These are phyloP conservation scores for Prunus armeniaca DNA, from an alignment of 306 rosid species.

Conservation along the genomic window DNA sequence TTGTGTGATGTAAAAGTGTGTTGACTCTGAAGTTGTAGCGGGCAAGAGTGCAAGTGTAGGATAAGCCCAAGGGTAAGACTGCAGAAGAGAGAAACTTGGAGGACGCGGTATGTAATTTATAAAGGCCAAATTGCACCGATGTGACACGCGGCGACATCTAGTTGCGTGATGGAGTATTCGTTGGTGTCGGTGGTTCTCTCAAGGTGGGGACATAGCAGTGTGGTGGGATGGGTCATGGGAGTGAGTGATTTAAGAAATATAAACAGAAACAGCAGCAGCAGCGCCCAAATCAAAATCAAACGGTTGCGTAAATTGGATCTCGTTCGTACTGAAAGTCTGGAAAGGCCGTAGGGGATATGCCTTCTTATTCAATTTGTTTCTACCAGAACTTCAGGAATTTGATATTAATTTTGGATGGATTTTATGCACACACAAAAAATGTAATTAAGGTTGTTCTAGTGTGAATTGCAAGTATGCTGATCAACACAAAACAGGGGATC, in stretches of 20 bases:
- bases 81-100: slow-evolving; percentile 14
- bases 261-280: neutral
- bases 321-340: neutral
- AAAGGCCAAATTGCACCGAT: too few relatives aligned
- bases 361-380: neutral
- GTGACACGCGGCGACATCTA: slow-evolving; percentile 35
- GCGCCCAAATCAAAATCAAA: neutral
- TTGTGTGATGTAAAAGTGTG: neutral
- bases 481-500: neutral
- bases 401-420: neutral
- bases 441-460: too few relatives aligned
- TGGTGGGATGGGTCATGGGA: neutral
- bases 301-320: neutral
- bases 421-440: neutral
- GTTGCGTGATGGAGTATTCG: neutral
- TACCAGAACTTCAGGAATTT: neutral
- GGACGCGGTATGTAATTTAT: slow-evolving; percentile 27
- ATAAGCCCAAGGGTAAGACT: neutral
- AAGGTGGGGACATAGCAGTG: neutral
- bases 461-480: too few relatives aligned
- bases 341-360: neutral
- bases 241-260: neutral
- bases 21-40: too few relatives aligned
- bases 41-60: slow-evolving; percentile 18
- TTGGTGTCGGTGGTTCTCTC: slow-evolving; percentile 48